phyloP scores from a whole-genome alignment of 805 yeast species.

The Candida ponderosae region DNA sequence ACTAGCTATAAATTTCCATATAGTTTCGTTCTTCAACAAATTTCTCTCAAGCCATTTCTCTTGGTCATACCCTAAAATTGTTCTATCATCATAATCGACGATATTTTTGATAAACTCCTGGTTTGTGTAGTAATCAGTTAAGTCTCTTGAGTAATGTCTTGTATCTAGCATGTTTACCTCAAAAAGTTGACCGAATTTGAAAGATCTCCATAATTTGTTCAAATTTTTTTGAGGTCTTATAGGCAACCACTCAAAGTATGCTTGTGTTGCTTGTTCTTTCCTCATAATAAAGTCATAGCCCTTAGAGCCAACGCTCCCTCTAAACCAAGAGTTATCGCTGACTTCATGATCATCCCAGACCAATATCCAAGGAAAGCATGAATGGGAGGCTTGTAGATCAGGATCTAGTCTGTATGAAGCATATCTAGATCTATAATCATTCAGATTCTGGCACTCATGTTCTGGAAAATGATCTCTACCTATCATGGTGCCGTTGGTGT shows the following conservation, averaged over 20 bases:
- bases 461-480: slow-evolving; percentile 14
- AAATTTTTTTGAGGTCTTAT: slow-evolving; percentile 12
- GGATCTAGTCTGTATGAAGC: slow-evolving; percentile 13
- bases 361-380: slow-evolving; percentile 16
- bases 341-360: slow-evolving; percentile 24
- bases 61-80: slow-evolving; percentile 20
- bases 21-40: slow-evolving; percentile 6
- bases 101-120: slow-evolving; percentile 8
- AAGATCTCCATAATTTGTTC: slow-evolving; percentile 15
- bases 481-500: slow-evolving; percentile 14
- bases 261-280: slow-evolving; percentile 12
- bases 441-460: slow-evolving; percentile 13
- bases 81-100: slow-evolving; percentile 12
- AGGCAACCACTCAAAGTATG: slow-evolving; percentile 20
- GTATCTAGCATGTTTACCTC: slow-evolving; percentile 16
- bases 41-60: slow-evolving; percentile 18
- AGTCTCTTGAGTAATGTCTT: slow-evolving; percentile 18
- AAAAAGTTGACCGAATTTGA: slow-evolving; percentile 14
- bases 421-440: slow-evolving; percentile 17
- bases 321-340: slow-evolving; percentile 17
- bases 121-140: slow-evolving; percentile 16
- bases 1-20: slow-evolving; percentile 13
- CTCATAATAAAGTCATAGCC: slow-evolving; percentile 15
- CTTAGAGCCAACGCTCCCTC: slow-evolving; percentile 15
- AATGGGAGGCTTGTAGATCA: slow-evolving; percentile 16